Percentiles rank a stretch among this genome's conserved stretches.
Evolutionary conservation across 768 basidiomycete genomes (phyloP).

Genomic region (Leccinum subtestaceum): DNA sequence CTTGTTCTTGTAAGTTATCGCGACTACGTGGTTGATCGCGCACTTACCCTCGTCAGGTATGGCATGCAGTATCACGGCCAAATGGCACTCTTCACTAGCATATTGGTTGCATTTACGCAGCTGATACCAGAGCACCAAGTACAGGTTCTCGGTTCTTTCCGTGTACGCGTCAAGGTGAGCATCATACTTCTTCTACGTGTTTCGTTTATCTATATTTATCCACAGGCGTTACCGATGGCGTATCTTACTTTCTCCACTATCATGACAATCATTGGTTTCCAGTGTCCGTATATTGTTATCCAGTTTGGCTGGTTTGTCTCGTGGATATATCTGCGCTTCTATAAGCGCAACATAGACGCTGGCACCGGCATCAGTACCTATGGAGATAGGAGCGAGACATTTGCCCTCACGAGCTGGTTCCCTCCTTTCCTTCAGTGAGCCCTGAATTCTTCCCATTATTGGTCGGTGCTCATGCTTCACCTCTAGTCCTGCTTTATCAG

Average conservation of each 20-base stretch:
- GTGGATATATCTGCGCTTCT: slow-evolving; percentile 95
- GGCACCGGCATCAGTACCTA: slow-evolving; percentile 65
- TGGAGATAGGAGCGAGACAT: slow-evolving; percentile 95
- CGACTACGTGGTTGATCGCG: slow-evolving; percentile 5
- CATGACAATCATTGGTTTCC: slow-evolving; percentile 77
- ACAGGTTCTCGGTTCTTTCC: slow-evolving; percentile 82
- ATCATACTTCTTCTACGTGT: background rate
- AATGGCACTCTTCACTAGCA: slow-evolving; percentile 83
- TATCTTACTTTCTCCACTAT: slow-evolving; percentile 90
- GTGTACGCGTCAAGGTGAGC: slow-evolving; percentile 84
- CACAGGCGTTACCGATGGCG: slow-evolving; percentile 89
- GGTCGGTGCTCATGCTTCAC: slow-evolving; percentile 1
- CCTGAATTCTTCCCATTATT: background rate
- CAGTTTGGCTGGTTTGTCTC: slow-evolving; percentile 99
- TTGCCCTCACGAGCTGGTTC: slow-evolving; percentile 94
- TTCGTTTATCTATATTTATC: slow-evolving; percentile 4
- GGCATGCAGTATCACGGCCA: slow-evolving; percentile 90
- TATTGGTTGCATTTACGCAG: slow-evolving; percentile 96
- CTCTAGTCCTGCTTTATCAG: slow-evolving; percentile 65
- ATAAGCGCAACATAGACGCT: slow-evolving; percentile 80
- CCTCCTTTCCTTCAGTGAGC: slow-evolving; percentile 92
- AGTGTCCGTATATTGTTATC: slow-evolving; percentile 88
- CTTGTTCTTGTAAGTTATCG: slow-evolving; percentile 66
- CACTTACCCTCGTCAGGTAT: slow-evolving; percentile 50
- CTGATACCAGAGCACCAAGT: slow-evolving; percentile 98